These are phyloP conservation scores for Hysterangium stoloniferum DNA, from an alignment of 768 basidiomycete species.

Conservation along the genomic window DNA sequence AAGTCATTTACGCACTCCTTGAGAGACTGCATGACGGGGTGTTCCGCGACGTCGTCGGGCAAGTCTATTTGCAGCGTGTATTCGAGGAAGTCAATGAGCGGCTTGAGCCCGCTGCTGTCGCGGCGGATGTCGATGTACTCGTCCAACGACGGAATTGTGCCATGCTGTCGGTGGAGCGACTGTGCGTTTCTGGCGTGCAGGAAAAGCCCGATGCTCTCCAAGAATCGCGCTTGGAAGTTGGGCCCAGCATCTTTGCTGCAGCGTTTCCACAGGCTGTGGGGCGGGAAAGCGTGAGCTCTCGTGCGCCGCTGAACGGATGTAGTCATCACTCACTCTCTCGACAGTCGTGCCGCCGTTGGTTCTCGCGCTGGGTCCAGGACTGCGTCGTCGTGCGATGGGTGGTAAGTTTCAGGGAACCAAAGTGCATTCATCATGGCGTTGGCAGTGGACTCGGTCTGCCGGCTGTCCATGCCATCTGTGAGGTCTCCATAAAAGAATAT, in stretches of 20 bases:
- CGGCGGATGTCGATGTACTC: not conserved
- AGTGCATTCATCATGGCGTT: conserved; percentile 25
- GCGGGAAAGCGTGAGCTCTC: not conserved
- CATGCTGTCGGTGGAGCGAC: conserved; percentile 21
- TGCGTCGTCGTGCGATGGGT: conserved; percentile 13
- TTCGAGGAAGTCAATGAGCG: conserved; percentile 20
- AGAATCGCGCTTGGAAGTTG: conserved; percentile 28
- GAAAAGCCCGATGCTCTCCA: conserved; percentile 24
- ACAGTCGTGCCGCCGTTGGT: conserved; percentile 22
- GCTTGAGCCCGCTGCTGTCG: conserved; percentile 1
- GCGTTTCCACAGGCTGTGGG: conserved; percentile 30
- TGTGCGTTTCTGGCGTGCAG: conserved; percentile 26
- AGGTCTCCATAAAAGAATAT: conserved; percentile 36
- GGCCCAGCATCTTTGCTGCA: conserved; percentile 32
- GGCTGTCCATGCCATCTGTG: conserved; percentile 24
- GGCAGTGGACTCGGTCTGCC: conserved; percentile 15
- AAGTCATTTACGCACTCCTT: conserved; percentile 10
- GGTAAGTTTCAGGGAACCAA: conserved; percentile 20
- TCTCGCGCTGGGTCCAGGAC: conserved; percentile 22
- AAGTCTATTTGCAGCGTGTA: conserved; percentile 11
- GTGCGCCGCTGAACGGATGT: not conserved
- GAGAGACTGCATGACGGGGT: conserved; percentile 13
- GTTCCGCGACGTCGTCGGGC: conserved; percentile 15
- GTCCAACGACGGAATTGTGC: conserved; percentile 15
- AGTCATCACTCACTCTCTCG: conserved; percentile 30